A percentile compares a stretch with the other conserved stretches of the same genome.
Evolutionary conservation across 78 protist species (phyloP).

Genomic region (Dictyostelium intermedium): DNA sequence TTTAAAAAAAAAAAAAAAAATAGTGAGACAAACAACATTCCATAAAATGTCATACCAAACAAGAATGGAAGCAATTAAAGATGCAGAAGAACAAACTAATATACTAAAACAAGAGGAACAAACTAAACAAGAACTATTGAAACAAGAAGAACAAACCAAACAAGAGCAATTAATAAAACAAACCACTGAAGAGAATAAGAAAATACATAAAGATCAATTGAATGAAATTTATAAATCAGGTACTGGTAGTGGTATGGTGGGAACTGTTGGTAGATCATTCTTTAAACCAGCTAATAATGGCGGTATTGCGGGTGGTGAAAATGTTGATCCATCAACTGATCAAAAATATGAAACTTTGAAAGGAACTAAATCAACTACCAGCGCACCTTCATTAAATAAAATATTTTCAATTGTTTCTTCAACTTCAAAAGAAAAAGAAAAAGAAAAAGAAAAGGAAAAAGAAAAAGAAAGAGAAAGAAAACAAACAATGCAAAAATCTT

Average conservation of each 20-base stretch:
- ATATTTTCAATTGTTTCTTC: slow-evolving; percentile 19
- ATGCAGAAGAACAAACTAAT: slow-evolving; percentile 28
- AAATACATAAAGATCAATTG: neutral
- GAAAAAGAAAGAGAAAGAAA: neutral
- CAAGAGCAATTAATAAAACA: neutral
- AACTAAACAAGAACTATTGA: neutral
- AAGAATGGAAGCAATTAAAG: slow-evolving; percentile 25
- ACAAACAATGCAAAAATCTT: neutral
- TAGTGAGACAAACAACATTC: slow-evolving; percentile 58
- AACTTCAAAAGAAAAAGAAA: slow-evolving; percentile 31
- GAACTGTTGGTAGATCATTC: slow-evolving; percentile 35
- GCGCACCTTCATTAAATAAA: slow-evolving; percentile 67
- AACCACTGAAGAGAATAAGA: neutral
- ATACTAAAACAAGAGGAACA: slow-evolving; percentile 35
- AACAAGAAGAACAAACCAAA: neutral
- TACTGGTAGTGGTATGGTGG: slow-evolving; percentile 9
- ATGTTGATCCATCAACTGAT: neutral
- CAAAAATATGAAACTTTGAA: neutral
- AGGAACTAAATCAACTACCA: neutral
- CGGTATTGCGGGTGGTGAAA: neutral
- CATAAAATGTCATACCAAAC: slow-evolving; percentile 53
- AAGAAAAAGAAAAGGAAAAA: neutral
- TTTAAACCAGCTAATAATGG: neutral
- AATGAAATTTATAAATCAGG: neutral
- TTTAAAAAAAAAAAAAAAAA: neutral